Percentiles rank a stretch among this genome's conserved stretches.
phyloP scores from a whole-genome alignment of 164 flowering plant species.

The Paratinospora sagittata region DNA sequence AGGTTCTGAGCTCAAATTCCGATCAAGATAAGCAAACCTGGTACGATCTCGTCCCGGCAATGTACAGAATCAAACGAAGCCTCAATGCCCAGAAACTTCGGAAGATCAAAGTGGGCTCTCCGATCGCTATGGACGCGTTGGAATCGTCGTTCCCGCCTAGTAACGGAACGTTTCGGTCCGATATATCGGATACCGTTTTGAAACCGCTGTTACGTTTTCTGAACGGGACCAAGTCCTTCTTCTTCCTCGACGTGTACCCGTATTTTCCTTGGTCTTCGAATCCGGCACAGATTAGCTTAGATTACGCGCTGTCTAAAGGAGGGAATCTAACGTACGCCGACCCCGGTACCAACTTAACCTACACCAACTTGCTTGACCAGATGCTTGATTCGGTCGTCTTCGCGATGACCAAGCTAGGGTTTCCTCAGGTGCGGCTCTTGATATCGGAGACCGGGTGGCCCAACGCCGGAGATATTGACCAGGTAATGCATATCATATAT shows the following conservation, averaged over 20 bases:
- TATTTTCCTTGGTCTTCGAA: slow-evolving; percentile 69
- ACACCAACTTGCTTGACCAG: slow-evolving; percentile 73
- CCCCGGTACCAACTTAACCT: slow-evolving; percentile 46
- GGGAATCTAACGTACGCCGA: slow-evolving; percentile 42
- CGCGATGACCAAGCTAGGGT: slow-evolving; percentile 68
- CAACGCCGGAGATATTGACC: slow-evolving; percentile 61
- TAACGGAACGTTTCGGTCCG: slow-evolving; percentile 64
- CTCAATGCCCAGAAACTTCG: slow-evolving; percentile 31
- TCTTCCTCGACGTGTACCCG: slow-evolving; percentile 76
- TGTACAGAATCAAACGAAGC: slow-evolving; percentile 42
- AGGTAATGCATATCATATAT: slow-evolving; percentile 14
- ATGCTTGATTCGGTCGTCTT: slow-evolving; percentile 66
- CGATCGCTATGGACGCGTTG: slow-evolving; percentile 72
- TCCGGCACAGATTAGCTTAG: slow-evolving; percentile 39
- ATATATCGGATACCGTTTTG: slow-evolving; percentile 44
- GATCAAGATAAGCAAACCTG: slow-evolving; percentile 27
- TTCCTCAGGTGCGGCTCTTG: slow-evolving; percentile 35
- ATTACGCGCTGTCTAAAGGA: slow-evolving; percentile 54
- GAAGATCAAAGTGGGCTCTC: slow-evolving; percentile 72
- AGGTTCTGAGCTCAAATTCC: slow-evolving; percentile 41
- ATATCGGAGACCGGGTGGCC: slow-evolving; percentile 97
- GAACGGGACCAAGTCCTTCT: slow-evolving; percentile 69
- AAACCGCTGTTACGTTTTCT: slow-evolving; percentile 70
- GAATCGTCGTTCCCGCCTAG: slow-evolving; percentile 79
- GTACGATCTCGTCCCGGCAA: slow-evolving; percentile 70